A percentile compares a stretch with the other conserved stretches of the same genome.
These are phyloP conservation scores for Cyclocybe cylindracea DNA, from an alignment of 768 basidiomycete species.

Conservation along the genomic window DNA sequence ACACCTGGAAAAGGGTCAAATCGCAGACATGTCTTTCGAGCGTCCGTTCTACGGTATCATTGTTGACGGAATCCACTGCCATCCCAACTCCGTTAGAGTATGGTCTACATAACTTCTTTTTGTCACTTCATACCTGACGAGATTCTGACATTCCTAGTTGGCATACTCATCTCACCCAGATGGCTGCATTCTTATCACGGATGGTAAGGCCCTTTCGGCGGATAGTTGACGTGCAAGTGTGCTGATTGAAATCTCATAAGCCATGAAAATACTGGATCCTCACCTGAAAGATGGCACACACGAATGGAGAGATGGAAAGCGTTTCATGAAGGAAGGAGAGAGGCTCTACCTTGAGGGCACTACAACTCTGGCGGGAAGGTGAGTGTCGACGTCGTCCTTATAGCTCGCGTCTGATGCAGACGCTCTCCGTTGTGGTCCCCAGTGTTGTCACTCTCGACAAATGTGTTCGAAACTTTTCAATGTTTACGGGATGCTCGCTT, in stretches of 20 bases:
- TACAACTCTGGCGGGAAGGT: constrained; percentile 88
- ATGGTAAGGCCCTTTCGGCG: constrained; percentile 52
- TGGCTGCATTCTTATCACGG: constrained; percentile 87
- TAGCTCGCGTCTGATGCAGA: neutral
- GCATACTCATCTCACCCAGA: constrained; percentile 84
- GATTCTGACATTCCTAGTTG: constrained; percentile 43
- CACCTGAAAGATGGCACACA: constrained; percentile 81
- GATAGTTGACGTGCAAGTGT: neutral
- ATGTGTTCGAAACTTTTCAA: constrained; percentile 82
- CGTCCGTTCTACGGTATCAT: constrained; percentile 89
- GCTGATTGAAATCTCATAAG: constrained; percentile 34
- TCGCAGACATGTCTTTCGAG: constrained; percentile 54
- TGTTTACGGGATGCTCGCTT: constrained; percentile 82
- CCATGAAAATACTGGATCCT: constrained; percentile 86
- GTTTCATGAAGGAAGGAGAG: constrained; percentile 79
- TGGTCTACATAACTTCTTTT: constrained; percentile 23
- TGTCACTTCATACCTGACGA: neutral
- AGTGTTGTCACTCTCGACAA: constrained; percentile 83
- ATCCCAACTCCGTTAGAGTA: constrained; percentile 88
- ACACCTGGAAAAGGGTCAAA: constrained; percentile 49
- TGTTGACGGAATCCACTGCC: constrained; percentile 89
- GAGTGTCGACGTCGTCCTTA: constrained; percentile 12
- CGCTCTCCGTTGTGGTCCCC: neutral
- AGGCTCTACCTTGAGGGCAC: constrained; percentile 84
- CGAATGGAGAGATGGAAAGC: constrained; percentile 84